These are phyloP conservation scores for Candolleomyces efflorescens DNA, from an alignment of 768 basidiomycete species.

Conservation along the genomic window DNA sequence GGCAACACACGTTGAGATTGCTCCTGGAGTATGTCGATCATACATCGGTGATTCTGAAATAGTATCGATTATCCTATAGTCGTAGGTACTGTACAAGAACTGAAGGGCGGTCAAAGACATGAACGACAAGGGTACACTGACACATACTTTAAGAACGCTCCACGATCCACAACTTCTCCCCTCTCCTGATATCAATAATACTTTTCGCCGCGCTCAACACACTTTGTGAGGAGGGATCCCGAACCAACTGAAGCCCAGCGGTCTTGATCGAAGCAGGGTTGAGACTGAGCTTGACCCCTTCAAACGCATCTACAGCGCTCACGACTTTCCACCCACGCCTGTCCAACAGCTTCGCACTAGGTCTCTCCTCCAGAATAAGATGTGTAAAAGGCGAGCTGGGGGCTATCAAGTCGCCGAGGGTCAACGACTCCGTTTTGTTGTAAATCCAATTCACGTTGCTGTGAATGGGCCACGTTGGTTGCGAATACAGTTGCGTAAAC, in stretches of 20 bases:
- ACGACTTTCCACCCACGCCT: constrained; percentile 38
- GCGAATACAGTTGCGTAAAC: constrained; percentile 68
- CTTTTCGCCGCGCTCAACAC: not conserved
- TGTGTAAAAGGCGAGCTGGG: constrained; percentile 49
- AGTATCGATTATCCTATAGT: too few relatives aligned
- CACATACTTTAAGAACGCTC: constrained; percentile 5
- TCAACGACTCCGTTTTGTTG: constrained; percentile 75
- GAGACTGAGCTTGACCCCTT: constrained; percentile 7
- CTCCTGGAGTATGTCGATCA: too few relatives aligned
- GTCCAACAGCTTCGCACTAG: constrained; percentile 16
- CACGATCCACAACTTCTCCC: constrained; percentile 15
- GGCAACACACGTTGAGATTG: not conserved
- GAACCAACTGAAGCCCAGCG: not conserved
- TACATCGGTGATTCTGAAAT: too few relatives aligned
- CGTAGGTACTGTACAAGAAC: not conserved
- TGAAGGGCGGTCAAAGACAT: not conserved
- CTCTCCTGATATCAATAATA: constrained; percentile 7
- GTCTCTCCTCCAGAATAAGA: constrained; percentile 50
- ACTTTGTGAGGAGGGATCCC: not conserved
- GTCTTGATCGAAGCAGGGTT: not conserved
- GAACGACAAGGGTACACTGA: not conserved
- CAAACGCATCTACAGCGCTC: constrained; percentile 42
- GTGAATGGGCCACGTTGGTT: constrained; percentile 39
- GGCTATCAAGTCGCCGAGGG: constrained; percentile 33
- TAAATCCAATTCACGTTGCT: constrained; percentile 53